Evolutionary conservation across 495 filamentous ascomycete species (phyloP), one percentile per base, ranked within the genome.

Genomic region (Hypoxylon subgilvum): DNA sequence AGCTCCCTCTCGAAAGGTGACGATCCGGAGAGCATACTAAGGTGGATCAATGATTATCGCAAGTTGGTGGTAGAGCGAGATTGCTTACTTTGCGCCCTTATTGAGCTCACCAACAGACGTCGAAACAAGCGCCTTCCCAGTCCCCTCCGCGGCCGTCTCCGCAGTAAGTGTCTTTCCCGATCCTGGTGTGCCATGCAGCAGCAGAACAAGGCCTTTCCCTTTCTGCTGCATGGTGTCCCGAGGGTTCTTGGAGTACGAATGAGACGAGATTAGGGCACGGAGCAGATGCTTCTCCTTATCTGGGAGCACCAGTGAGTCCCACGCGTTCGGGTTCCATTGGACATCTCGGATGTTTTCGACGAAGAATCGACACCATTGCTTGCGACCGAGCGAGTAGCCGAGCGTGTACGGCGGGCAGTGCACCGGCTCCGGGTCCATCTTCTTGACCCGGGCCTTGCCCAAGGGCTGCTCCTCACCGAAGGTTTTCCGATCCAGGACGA

Each of bases 241-340:
- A 55, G 61, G 50, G 14, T 70, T 54, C 12, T 55, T 57, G n/a
- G 66, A 55, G 43, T 55, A 61, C 22, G 52, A 27, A 34, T 96
- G 91, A 0, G 83, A 88, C 63, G 90, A 84, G 8, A 96, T 89
- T 1, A 96, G 79, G 5, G 89, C 89, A 17, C 86, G 86, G 43
- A 95, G 89, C 34, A 93, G 90, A n/a, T 77, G 78, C 65, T 95
- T 95, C 52, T 91, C 88, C 52, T 87, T 86, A n/a, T 81, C 75
- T 0, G 86, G 84, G 2, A 96, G 78, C 6, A 95, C 86, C 7
- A 96, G 79, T 2, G 84, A 84, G 43, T 87, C 83, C 69, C 91
- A 95, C 3, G 90, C 89, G 17, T 82, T 77, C 25, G 85, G 82
- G 61, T 91, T 88, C 89, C 88, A 96, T 18, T 79, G 79, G 16